Evolutionary conservation across 2,329 filamentous ascomycete species (phyloP), one percentile per base, ranked within the genome.

Genomic region (Beauveria rudraprayagi): DNA sequence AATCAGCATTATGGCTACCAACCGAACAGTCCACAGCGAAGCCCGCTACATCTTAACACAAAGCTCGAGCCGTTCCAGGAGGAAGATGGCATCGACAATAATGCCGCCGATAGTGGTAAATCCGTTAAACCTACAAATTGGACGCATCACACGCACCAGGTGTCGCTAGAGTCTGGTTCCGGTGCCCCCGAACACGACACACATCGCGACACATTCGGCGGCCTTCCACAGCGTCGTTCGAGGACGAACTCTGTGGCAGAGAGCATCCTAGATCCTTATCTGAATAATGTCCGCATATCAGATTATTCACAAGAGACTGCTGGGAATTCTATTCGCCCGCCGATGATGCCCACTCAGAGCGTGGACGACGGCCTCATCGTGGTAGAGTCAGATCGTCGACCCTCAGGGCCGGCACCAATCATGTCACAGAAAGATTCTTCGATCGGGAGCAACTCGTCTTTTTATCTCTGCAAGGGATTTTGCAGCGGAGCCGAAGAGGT

Each of bases 401-500:
- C 60, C 5, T 51, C 52, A 14, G 30, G 44, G n/a, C 26, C 64
- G 48, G 37, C 16, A 6, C 22, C 30, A 28, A 51, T 54, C 28
- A 26, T 53, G 24, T 56, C 63, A 19, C 51, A 65, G 67, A 57
- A 67, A 11, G 76, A 79, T 51, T 78, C 76, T 64, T 74, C 66
- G 6, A 80, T 84, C 41, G 75, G 70, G 10, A 63, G 67, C 2
- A 63, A 70, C 10, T 82, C 80, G 64, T 83, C 81, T 0, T 83
- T 83, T 63, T 77, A 80, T 55, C 70, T 77, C 10, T 71, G 80
- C 43, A 83, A 81, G 60, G 81, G 81, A 1, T 83, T 84, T 65
- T 85, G 82, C 48, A 76, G 78, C 22, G 82, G 82, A 1, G 82
- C 82, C 7, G 77, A 77, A 52, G 79, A 81, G 17, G 76, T 79